Conservation (phyloP, 208 protist genomes). For the Strigomonas galati region DNA sequence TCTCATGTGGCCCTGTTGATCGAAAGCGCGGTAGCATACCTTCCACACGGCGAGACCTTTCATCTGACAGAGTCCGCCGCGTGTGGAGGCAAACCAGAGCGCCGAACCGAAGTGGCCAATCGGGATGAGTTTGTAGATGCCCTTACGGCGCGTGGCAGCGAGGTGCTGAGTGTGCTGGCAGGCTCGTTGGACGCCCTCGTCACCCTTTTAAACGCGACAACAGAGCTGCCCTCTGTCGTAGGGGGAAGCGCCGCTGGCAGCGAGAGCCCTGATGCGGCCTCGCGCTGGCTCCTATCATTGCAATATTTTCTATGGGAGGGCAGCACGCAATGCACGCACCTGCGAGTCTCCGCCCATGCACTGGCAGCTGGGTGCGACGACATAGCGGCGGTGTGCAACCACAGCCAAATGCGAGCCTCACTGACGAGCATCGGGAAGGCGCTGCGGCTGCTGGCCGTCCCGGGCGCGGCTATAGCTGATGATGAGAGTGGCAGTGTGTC, state of each 20-base stretch:
- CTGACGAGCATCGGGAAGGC: conserved; percentile 37
- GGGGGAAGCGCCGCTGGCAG: background rate
- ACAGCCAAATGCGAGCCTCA: conserved; percentile 35
- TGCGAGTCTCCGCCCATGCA: conserved; percentile 20
- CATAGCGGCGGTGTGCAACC: conserved; percentile 32
- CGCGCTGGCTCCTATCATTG: conserved; percentile 36
- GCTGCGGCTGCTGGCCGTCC: conserved; percentile 26
- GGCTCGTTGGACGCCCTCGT: background rate
- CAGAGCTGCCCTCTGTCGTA: background rate
- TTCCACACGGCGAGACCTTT: conserved; percentile 20
- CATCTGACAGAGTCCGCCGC: conserved; percentile 9
- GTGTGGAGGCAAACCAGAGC: background rate
- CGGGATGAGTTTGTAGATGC: conserved; percentile 40
- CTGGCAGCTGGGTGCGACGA: conserved; percentile 28
- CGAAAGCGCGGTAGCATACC: conserved; percentile 40
- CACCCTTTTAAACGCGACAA: background rate
- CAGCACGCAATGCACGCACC: conserved; percentile 16
- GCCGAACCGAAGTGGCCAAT: conserved; percentile 3
- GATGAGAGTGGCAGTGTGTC: background rate
- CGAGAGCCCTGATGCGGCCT: background rate
- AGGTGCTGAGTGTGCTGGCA: background rate
- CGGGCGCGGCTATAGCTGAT: conserved; percentile 18
- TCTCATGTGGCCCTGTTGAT: conserved; percentile 55
- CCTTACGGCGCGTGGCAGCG: conserved; percentile 20
- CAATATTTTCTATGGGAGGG: conserved; percentile 74